These are phyloP conservation scores for Lepraria neglecta DNA, from an alignment of 495 filamentous ascomycete genomes.

Conservation along the genomic window DNA sequence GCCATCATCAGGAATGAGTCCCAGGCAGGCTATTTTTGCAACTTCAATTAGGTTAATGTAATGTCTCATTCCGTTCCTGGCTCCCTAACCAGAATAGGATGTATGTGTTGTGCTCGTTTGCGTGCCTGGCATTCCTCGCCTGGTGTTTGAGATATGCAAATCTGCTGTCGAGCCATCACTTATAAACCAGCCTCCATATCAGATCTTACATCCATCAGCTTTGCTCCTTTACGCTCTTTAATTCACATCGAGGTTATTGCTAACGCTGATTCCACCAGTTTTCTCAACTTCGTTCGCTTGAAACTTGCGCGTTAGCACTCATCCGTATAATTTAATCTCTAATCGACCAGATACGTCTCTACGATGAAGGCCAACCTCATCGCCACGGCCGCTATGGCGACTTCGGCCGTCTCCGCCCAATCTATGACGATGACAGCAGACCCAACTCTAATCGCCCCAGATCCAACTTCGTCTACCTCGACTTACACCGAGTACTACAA, in stretches of 20 bases:
- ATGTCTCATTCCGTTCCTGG: conserved; percentile 21
- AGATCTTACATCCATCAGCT: conserved; percentile 21
- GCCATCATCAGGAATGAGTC: conserved; percentile 4
- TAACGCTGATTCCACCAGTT: conserved; percentile 3
- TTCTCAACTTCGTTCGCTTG: conserved; percentile 17
- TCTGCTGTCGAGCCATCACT: conserved; percentile 24
- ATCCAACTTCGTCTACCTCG: conserved; percentile 7
- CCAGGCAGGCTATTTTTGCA: not conserved
- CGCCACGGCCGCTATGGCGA: conserved; percentile 2
- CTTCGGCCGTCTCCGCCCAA: not conserved
- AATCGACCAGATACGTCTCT: not conserved
- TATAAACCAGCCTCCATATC: conserved; percentile 25
- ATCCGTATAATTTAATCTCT: conserved; percentile 1
- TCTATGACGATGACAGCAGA: not conserved
- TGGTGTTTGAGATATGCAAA: conserved; percentile 24
- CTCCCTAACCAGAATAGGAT: conserved; percentile 11
- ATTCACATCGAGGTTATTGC: conserved; percentile 7
- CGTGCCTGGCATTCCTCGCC: conserved; percentile 29
- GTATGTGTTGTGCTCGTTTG: conserved; percentile 28
- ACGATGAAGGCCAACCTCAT: conserved; percentile 17
- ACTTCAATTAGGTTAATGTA: not conserved
- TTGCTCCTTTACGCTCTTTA: conserved; percentile 28
- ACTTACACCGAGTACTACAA: conserved; percentile 16
- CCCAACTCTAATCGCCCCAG: not conserved
- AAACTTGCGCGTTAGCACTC: not conserved